phyloP scores from a whole-genome alignment of 768 basidiomycete species.

The Boletus pseudopeckii region DNA sequence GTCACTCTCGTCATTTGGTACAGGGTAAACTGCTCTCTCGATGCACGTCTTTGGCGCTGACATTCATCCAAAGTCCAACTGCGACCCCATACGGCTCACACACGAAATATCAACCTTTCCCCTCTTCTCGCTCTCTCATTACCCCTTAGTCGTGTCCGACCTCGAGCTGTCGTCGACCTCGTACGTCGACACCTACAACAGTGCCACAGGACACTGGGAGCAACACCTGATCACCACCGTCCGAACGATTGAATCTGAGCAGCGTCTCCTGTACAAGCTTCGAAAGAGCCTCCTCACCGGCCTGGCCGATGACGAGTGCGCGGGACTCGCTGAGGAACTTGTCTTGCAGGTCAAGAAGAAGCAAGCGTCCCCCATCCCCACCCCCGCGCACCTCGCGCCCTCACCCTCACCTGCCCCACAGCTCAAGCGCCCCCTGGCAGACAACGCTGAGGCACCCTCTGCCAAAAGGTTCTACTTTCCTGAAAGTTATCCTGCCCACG shows the following conservation, averaged over 20 bases:
- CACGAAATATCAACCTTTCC: constrained; percentile 62
- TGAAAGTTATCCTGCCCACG: constrained; percentile 26
- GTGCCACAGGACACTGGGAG: constrained; percentile 57
- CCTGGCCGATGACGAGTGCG: constrained; percentile 54
- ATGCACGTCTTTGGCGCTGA: constrained; percentile 3
- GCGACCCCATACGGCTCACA: constrained; percentile 55
- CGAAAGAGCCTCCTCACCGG: constrained; percentile 58
- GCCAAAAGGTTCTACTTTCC: constrained; percentile 29
- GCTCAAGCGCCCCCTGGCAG: constrained; percentile 28
- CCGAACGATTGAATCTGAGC: constrained; percentile 54
- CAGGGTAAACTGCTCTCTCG: constrained; percentile 40
- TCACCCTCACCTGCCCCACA: constrained; percentile 12
- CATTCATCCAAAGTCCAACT: constrained; percentile 37
- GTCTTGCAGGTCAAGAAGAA: constrained; percentile 39
- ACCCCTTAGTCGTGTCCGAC: constrained; percentile 50
- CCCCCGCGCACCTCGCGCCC: neutral
- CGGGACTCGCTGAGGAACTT: constrained; percentile 54
- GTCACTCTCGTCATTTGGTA: constrained; percentile 71
- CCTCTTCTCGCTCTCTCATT: constrained; percentile 55
- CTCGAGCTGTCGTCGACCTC: constrained; percentile 49
- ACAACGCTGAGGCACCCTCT: constrained; percentile 22
- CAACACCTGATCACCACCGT: constrained; percentile 61
- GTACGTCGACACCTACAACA: constrained; percentile 61
- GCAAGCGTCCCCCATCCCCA: neutral
- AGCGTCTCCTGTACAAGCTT: constrained; percentile 59